Evolutionary conservation across 2,329 filamentous ascomycete species (phyloP).

Genomic region (Ceratocystis colombiana): DNA sequence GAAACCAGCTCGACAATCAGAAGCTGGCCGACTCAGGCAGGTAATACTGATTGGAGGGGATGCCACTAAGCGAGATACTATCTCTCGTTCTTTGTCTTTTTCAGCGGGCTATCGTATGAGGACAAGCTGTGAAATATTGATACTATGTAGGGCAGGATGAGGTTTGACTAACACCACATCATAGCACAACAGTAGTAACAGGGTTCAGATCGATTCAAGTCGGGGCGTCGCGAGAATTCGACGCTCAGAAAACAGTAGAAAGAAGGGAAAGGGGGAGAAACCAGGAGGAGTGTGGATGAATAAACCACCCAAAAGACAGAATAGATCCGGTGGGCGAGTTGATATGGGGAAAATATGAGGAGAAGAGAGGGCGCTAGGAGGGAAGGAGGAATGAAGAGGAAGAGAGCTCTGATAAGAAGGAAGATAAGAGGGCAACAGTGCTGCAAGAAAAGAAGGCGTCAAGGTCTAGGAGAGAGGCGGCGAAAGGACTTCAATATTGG

Average conservation of each 20-base stretch:
- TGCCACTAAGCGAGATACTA: slow-evolving; percentile 2
- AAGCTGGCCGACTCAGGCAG: neutral
- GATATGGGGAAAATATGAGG: neutral
- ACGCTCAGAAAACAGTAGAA: neutral
- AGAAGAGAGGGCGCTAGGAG: neutral
- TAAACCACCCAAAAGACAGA: neutral
- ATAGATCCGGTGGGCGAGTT: neutral
- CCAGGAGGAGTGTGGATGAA: neutral
- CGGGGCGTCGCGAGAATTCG: neutral
- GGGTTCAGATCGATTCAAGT: neutral
- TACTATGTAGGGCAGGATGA: neutral
- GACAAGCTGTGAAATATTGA: slow-evolving; percentile 6
- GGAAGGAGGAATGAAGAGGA: neutral
- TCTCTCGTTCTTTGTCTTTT: neutral
- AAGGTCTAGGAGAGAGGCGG: neutral
- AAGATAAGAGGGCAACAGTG: neutral
- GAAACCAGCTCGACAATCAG: neutral
- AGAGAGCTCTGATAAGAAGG: slow-evolving; percentile 3
- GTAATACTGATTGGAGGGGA: neutral
- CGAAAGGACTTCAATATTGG: neutral
- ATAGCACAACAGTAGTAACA: slow-evolving; percentile 1
- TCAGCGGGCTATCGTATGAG: neutral
- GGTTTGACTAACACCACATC: slow-evolving; percentile 10
- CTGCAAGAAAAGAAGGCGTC: neutral
- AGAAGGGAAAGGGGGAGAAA: neutral